Evolutionary conservation across 139 green algal genomes (phyloP), one percentile per base, ranked within the genome.

Genomic region (Mychonastes homosphaera): DNA sequence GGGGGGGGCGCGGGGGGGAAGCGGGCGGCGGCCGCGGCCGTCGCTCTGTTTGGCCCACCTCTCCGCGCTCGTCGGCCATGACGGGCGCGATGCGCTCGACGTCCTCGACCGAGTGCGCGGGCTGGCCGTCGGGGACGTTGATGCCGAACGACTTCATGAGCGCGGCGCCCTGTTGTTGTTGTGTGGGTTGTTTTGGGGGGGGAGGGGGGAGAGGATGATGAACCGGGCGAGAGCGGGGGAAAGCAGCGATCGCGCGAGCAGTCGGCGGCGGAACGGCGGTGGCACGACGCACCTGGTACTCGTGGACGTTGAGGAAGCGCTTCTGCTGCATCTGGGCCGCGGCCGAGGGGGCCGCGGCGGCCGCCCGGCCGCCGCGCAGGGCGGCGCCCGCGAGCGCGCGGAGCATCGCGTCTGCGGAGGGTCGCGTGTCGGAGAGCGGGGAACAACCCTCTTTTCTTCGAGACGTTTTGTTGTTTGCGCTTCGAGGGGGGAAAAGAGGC

Each of bases 71-170:
- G 43, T 86, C 77, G 3, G 72, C 70, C 70, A 91, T 81, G 48
- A 87, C 75, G 26, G 89, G 73, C 23, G 79, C 83, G 12, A 89
- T 89, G 2, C 38, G 39, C 0, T 55, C 33, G 0, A 95, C 82
- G 15, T 96, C 84, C 2, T 91, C 80, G 9, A 94, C 23, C 0
- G 70, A 84, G 34, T 73, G 76, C 4, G 80, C 80, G 3, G 88
- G 64, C 3, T 87, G 77, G 38, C 92, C 91, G 0, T 76, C 78
- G 0, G 92, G 92, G n/a, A 96, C 90, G 40, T 94, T 93, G 32
- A 98, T 75, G 50, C 92, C 92, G 48, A 82, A 89, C 56, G 90
- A 80, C 53, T 63, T 60, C 92, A 99, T 97, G 26, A 97, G 63
- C 49, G 92, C 63, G 13, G 92, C 87, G n/a, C 90, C 86, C 89